These are phyloP conservation scores for Puccinia coronata DNA, from an alignment of 1,284 basidiomycete genomes.

Conservation along the genomic window DNA sequence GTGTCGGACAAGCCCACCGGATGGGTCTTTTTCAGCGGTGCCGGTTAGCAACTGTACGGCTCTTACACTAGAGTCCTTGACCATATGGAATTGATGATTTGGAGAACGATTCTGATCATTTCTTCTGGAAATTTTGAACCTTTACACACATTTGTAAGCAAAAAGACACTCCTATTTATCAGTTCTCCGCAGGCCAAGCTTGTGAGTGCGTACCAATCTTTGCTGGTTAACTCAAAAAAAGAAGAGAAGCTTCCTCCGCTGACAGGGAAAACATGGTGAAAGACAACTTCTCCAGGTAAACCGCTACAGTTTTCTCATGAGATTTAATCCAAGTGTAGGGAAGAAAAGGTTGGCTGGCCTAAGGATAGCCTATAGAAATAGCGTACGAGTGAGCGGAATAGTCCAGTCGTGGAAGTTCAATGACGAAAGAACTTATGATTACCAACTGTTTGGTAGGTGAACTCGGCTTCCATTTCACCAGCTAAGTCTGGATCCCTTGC, in stretches of 20 bases:
- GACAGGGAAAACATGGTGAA: background rate
- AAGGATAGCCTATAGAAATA: conserved; percentile 51
- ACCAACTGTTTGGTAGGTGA: conserved; percentile 51
- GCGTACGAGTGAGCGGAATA: background rate
- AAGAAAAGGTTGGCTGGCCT: conserved; percentile 55
- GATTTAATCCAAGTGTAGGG: conserved; percentile 48
- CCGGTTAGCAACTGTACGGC: too few species aligned
- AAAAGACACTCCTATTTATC: background rate
- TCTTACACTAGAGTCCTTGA: too few species aligned
- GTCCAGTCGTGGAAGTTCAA: background rate
- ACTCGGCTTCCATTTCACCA: conserved; percentile 55
- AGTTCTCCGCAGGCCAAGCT: background rate
- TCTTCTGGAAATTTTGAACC: background rate
- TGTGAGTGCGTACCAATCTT: background rate
- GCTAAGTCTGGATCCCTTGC: conserved; percentile 51
- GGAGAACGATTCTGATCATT: background rate
- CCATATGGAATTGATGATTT: too few species aligned
- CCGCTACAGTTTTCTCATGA: conserved; percentile 53
- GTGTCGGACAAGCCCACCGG: too few species aligned
- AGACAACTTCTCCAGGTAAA: conserved; percentile 50
- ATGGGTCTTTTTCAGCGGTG: too few species aligned
- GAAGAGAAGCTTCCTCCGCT: background rate
- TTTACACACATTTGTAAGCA: background rate
- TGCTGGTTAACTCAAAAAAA: background rate
- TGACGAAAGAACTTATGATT: background rate